Evolutionary conservation across 2,329 filamentous ascomycete genomes (phyloP), one percentile per base, ranked within the genome.

Genomic region (Pseudogymnoascus sp.): DNA sequence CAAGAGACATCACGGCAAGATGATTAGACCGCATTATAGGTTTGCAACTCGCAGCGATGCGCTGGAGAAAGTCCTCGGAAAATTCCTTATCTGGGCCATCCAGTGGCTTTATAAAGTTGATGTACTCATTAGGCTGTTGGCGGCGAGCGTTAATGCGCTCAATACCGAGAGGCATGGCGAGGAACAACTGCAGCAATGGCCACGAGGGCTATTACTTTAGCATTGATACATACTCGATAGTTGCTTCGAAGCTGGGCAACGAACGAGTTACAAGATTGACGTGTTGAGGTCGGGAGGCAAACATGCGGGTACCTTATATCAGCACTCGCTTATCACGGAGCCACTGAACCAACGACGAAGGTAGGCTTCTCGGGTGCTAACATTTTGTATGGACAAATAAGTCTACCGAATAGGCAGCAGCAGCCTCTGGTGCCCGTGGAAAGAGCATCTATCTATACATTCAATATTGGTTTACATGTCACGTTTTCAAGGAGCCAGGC

Each of bases 21-120:
- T 83, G 77, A 66, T 90, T 77, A 43, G 84, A 80, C 68, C 81
- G 83, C 86, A 90, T 90, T 58, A 91, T 79, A 1, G 91, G 91
- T 23, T 81, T 63, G 71, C 90, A 92, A 82, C 92, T 88, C 62
- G 91, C 91, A 5, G 90, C 89, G 65, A 93, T 89, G 29, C 88
- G 82, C 68, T 90, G 86, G 1, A 93, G 78, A 66, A 89, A 92
- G 63, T 88, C 85, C 67, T 87, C 84, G 0, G 89, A 85, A 6
- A 81, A 78, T 1, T 78, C 76, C 70, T 88, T 81, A 65, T 87
- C 82, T 0, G 82, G 76, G 0, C 89, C 88, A 12, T 85, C 80
- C 0, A 92, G 78, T 1, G 91, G 86, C 70, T 92, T 92, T 76
- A 96, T 93, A 78, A 96, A 96, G 72, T 90, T 84, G 68, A 96